Evolutionary conservation across 73 alveolate genomes (phyloP).

Genomic region (Effrenium voratum): DNA sequence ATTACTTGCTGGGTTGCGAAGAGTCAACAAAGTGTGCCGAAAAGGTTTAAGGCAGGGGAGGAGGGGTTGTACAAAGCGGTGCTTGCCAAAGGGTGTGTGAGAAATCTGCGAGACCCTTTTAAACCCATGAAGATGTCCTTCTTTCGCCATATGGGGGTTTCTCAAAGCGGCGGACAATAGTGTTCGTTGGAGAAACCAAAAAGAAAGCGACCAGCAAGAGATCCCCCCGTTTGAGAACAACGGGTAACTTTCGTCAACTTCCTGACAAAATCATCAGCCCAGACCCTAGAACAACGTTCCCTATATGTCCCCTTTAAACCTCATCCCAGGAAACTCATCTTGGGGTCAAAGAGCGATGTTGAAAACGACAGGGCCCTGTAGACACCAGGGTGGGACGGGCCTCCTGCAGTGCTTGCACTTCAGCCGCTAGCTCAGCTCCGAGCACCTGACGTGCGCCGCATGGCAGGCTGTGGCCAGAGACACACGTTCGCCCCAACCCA

Average conservation of each 20-base stretch:
- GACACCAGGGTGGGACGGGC: neutral
- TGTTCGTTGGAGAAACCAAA: no score
- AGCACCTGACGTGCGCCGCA: neutral
- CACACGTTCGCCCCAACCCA: neutral
- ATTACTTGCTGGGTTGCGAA: no score
- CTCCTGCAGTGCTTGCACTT: conserved; percentile 43
- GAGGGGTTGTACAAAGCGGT: no score
- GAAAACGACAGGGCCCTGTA: neutral
- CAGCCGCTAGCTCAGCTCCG: neutral
- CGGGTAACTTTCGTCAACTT: neutral
- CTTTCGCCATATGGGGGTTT: no score
- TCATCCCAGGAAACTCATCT: neutral
- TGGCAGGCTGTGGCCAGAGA: neutral
- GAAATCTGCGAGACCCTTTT: no score
- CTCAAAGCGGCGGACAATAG: no score
- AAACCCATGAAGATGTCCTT: no score
- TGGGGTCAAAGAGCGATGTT: neutral
- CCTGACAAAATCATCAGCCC: neutral
- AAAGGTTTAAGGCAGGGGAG: no score
- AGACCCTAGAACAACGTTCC: neutral
- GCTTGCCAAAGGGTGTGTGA: no score
- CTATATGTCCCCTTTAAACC: neutral
- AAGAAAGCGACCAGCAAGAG: neutral
- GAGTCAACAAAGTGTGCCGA: no score
- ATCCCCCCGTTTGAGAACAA: neutral